phyloP scores from a whole-genome alignment of 768 basidiomycete genomes.

The Rhodotorula paludigena region DNA sequence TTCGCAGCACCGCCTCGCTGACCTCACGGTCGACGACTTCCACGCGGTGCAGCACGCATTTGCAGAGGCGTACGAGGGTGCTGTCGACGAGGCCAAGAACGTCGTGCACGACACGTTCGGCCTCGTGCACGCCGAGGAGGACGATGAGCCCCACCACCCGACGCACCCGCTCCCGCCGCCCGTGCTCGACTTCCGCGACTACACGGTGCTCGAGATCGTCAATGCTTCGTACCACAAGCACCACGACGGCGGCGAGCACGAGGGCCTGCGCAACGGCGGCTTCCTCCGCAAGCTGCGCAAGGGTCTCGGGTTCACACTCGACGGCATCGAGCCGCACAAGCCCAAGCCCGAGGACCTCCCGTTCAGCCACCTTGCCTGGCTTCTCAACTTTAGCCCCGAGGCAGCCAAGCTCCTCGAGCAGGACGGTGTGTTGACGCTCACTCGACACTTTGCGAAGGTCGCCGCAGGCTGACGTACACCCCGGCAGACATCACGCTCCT shows the following conservation, averaged over 20 bases:
- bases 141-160: background rate
- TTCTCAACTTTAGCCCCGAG: constrained; percentile 33
- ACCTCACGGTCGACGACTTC: constrained; percentile 28
- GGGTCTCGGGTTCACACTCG: background rate
- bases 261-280: too few relatives aligned
- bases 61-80: constrained; percentile 3
- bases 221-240: constrained; percentile 36
- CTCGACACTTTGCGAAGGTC: background rate
- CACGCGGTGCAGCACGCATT: constrained; percentile 6
- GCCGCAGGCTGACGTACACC: too few relatives aligned
- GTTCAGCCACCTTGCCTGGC: constrained; percentile 36
- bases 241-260: background rate
- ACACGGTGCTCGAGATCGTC: constrained; percentile 42
- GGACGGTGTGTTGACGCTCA: background rate
- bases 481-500: constrained; percentile 38
- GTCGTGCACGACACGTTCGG: background rate
- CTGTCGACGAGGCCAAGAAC: background rate
- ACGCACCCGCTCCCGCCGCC: constrained; percentile 11
- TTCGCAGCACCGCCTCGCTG: background rate
- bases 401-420: constrained; percentile 9
- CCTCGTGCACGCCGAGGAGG: background rate
- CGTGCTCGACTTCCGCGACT: constrained; percentile 34
- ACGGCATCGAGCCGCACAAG: constrained; percentile 2
- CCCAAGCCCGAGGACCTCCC: constrained; percentile 30
- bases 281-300: background rate